Evolutionary conservation across 2,329 filamentous ascomycete species (phyloP), one percentile per base, ranked within the genome.

Genomic region (Rhinocladiella similis): DNA sequence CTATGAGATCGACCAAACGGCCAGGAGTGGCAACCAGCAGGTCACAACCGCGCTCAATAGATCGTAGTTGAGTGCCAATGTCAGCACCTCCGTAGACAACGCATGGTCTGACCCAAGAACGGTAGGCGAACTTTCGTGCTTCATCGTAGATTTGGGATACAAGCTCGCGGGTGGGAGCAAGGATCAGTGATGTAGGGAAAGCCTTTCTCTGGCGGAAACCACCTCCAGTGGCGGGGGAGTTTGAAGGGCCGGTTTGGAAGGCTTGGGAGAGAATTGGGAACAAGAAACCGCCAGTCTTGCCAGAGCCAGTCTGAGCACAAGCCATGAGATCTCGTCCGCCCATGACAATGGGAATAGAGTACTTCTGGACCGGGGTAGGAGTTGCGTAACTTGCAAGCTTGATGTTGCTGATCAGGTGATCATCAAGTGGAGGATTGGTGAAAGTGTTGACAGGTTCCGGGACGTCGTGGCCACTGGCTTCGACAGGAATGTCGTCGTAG

Each of bases 71-170:
- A 63, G 91, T 94, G 66, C 93, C 93, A 72, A 99, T 99, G 70
- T 99, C 94, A 74, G 94, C 94, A 86, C 94, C 94, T 82, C 94
- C 94, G 72, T 99, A 99, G 60, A 99, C 94, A 63, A 99, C 94
- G 70, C 94, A 99, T 60, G 94, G 94, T 66, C 92, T 90, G 56
- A 99, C 94, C 94, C 94, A 99, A 16, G 94, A 97, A 69, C 94
- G 91, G 81, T 99, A 99, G 66, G 93, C 88, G 68, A 99, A 99
- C 79, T 99, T 99, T 79, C 94, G 91, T 60, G 94, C 79, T 80
- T 99, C 94, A 0, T 99, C 94, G 77, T 89, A 97, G 70, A 99
- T 99, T 78, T 99, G 94, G 64, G 94, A 97, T 50, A 97, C 94
- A 73, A 99, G 84, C 82, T 99, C 94, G 83, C 94, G 93, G 56